Conservation (phyloP, 2,329 filamentous ascomycete species). For the Alternaria gansuensis region DNA sequence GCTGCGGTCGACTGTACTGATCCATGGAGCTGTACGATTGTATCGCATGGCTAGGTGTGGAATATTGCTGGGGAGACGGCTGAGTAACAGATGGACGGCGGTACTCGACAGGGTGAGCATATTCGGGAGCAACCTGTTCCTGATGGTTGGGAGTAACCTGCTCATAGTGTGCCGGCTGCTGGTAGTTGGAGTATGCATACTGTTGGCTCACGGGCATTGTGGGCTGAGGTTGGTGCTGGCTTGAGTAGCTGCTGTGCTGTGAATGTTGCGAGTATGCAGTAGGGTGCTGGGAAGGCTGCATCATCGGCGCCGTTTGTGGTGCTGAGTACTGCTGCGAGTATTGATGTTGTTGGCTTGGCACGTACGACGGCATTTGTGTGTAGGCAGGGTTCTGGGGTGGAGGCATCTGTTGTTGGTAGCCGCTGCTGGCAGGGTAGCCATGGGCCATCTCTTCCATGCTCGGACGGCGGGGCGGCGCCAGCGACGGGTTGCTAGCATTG, state of each 20-base stretch:
- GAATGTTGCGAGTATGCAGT: constrained; percentile 45
- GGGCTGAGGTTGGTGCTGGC: constrained; percentile 31
- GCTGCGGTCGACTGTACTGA: constrained; percentile 51
- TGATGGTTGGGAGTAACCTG: constrained; percentile 49
- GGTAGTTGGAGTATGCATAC: constrained; percentile 54
- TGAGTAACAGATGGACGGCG: constrained; percentile 54
- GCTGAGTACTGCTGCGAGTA: constrained; percentile 48
- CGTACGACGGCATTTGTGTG: constrained; percentile 52
- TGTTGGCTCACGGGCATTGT: constrained; percentile 52
- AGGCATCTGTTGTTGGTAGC: constrained; percentile 52
- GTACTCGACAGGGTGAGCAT: constrained; percentile 51
- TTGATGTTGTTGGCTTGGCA: constrained; percentile 44
- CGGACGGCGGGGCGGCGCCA: constrained; percentile 53
- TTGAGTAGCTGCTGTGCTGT: constrained; percentile 45
- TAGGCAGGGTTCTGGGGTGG: constrained; percentile 55
- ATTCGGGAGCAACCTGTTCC: constrained; percentile 50
- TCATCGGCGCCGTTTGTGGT: constrained; percentile 48
- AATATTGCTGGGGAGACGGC: constrained; percentile 46
- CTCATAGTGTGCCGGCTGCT: constrained; percentile 51
- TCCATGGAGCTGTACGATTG: constrained; percentile 50
- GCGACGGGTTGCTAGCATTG: constrained; percentile 61
- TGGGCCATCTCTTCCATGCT: constrained; percentile 58
- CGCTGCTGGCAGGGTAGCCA: constrained; percentile 49
- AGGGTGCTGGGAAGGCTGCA: constrained; percentile 49
- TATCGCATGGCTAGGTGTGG: constrained; percentile 47